Percentiles rank a stretch among this genome's conserved stretches.
Evolutionary conservation across 257 asterid genomes (phyloP).

Genomic region (Ajuga chamaepitys): DNA sequence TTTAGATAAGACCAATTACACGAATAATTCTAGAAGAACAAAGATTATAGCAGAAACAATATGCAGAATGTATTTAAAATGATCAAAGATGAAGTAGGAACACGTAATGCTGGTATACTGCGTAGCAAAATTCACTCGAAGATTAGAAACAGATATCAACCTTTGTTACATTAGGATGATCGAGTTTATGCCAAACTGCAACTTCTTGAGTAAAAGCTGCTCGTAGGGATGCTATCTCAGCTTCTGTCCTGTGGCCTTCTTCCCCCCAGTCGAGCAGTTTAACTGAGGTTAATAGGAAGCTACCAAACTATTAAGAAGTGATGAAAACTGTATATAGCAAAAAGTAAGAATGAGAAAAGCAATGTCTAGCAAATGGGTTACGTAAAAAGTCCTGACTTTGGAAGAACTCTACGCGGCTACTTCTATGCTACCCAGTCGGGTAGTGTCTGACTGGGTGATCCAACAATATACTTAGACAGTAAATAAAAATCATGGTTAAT

Average conservation of each 20-base stretch:
- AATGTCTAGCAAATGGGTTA: background rate
- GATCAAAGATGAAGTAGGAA: background rate
- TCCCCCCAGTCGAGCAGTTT: conserved; percentile 91
- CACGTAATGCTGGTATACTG: background rate
- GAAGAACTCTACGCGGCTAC: background rate
- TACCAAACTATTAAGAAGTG: conserved; percentile 13
- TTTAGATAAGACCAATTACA: background rate
- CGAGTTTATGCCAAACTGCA: conserved; percentile 88
- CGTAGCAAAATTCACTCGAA: background rate
- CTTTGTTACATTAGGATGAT: conserved; percentile 89
- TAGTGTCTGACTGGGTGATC: too few relatives aligned
- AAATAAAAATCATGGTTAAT: background rate
- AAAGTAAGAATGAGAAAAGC: background rate
- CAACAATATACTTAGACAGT: too few relatives aligned
- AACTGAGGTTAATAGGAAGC: conserved; percentile 36
- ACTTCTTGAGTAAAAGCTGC: conserved; percentile 92
- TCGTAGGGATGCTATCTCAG: conserved; percentile 64
- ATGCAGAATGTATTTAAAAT: background rate
- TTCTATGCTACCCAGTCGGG: too few relatives aligned
- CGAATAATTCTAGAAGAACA: background rate
- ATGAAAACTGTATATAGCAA: background rate
- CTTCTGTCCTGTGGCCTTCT: conserved; percentile 78
- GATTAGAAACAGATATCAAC: conserved; percentile 20
- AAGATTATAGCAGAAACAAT: background rate
- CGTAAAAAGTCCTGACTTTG: background rate